Conservation (phyloP, 1,139 yeast species). For the Suhomyces terraborum region DNA sequence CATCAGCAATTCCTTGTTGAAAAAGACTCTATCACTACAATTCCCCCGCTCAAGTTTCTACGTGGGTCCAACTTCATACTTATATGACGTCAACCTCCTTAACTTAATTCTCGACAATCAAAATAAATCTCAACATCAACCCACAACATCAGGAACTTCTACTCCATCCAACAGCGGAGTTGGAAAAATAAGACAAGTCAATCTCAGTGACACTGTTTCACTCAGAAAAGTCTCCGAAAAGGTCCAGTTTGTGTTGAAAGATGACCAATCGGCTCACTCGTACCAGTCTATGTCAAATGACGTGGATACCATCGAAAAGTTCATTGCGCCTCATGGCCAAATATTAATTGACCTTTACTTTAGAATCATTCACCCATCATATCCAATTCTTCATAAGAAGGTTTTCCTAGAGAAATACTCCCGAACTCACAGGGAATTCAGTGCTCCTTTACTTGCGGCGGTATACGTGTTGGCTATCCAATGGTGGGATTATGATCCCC, state of each 20-base stretch:
- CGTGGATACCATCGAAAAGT: conserved; percentile 69
- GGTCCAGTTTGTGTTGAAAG: conserved; percentile 67
- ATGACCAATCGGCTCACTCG: conserved; percentile 67
- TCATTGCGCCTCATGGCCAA: conserved; percentile 78
- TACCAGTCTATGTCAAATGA: conserved; percentile 65
- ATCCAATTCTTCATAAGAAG: conserved; percentile 74
- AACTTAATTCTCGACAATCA: conserved; percentile 54
- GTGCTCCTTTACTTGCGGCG: conserved; percentile 76
- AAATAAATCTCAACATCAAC: conserved; percentile 21
- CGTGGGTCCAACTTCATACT: conserved; percentile 69
- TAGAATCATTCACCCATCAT: conserved; percentile 74
- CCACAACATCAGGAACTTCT: conserved; percentile 3
- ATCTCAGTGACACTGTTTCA: conserved; percentile 56
- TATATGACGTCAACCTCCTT: conserved; percentile 60
- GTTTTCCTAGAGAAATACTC: conserved; percentile 77
- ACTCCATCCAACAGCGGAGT: conserved; percentile 6
- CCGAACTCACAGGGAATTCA: conserved; percentile 73
- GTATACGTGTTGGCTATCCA: conserved; percentile 74
- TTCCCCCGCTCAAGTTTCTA: conserved; percentile 77
- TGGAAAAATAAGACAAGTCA: conserved; percentile 62
- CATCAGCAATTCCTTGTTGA: conserved; percentile 49
- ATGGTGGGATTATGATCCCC: conserved; percentile 86
- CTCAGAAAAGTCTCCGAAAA: conserved; percentile 66
- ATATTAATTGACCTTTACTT: conserved; percentile 69
- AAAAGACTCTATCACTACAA: conserved; percentile 53